A percentile compares a stretch with the other conserved stretches of the same genome.
Conservation (phyloP, 768 basidiomycete genomes). For the Sutorius australiensis region DNA sequence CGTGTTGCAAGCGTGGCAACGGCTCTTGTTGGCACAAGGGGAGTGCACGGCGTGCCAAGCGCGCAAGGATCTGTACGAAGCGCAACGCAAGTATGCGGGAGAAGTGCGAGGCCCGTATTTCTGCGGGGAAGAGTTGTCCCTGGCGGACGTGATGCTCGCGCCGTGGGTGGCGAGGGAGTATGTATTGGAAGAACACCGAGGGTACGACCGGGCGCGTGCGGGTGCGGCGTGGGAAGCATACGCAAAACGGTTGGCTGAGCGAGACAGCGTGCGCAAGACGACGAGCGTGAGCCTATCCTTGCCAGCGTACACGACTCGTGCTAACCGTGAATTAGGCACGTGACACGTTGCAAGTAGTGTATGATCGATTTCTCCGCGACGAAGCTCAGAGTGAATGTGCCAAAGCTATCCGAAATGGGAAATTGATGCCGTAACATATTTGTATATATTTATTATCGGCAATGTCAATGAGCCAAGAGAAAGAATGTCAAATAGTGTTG, state of each 20-base stretch:
- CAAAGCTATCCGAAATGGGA: conserved; percentile 46
- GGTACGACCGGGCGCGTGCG: conserved; percentile 41
- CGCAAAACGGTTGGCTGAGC: conserved; percentile 36
- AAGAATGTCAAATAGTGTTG: not conserved
- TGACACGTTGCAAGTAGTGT: conserved; percentile 46
- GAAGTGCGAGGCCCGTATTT: conserved; percentile 52
- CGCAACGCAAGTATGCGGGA: conserved; percentile 34
- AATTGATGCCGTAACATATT: conserved; percentile 32
- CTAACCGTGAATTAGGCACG: conserved; percentile 24
- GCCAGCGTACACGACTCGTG: too few relatives aligned
- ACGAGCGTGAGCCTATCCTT: conserved; percentile 26
- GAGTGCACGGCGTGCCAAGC: conserved; percentile 34
- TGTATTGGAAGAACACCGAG: conserved; percentile 46
- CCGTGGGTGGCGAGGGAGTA: conserved; percentile 54
- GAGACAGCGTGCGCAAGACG: conserved; percentile 48
- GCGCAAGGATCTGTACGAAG: conserved; percentile 37
- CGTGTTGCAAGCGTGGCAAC: conserved; percentile 50
- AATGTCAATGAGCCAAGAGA: not conserved
- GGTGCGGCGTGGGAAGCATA: conserved; percentile 45
- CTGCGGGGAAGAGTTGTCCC: conserved; percentile 48
- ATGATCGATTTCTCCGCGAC: conserved; percentile 53
- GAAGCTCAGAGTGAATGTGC: conserved; percentile 54
- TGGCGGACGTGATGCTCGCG: conserved; percentile 52
- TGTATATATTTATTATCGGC: not conserved
- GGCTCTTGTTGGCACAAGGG: conserved; percentile 40